Base-by-base conservation (phyloP, 352 stramenopile genomes). In the Phytophthora citricola region DNA sequence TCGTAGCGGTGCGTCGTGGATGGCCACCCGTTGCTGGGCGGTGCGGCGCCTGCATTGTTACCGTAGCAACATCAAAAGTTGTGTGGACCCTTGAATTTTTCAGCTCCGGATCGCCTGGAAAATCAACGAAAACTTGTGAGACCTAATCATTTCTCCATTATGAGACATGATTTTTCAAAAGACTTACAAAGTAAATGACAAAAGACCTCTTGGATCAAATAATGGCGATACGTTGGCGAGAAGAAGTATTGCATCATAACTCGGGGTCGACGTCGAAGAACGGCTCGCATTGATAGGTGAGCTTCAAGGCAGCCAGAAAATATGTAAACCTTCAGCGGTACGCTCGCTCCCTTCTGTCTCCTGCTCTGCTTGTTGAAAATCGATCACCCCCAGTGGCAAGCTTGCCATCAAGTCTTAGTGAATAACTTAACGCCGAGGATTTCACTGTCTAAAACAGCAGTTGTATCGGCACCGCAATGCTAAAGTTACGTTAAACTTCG, bases 401-500 rank as follows among this genome's bases (percentile, higher is more conserved):
- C 14, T 12, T 36, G 31, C 31, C 31, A 36, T 36, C 2, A 36
- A 36, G 31, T 36, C 31, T 36, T 0, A 4, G 31, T 36, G 17
- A 14, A 36, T 14, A 36, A 36, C 31, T 36, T 36, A 0, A 36
- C 7, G 29, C 29, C 9, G 31, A 36, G 31, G 8, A 36, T 36
- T 36, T 36, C 31, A 14, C 8, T 36, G 12, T 36, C 31, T 36
- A 36, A 36, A 36, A 36, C 29, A 36, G 31, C 31, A 36, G 1
- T 36, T 46, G 17, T 32, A 56, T 44, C 36, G 52, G 26, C 6
- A 41, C 17, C 20, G 52, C 52, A 36, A 45, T 9, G 29, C 27
- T 24, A 58, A 45, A 59, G 53, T 60, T 60, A 34, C 53, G 53
- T 51, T 51, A 45, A 36, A 34, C 39, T 60, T 60, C 53, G 53